A percentile compares a stretch with the other conserved stretches of the same genome.
Conservation (phyloP, 140 eudicot genomes). For the Stevia rebaudiana region DNA sequence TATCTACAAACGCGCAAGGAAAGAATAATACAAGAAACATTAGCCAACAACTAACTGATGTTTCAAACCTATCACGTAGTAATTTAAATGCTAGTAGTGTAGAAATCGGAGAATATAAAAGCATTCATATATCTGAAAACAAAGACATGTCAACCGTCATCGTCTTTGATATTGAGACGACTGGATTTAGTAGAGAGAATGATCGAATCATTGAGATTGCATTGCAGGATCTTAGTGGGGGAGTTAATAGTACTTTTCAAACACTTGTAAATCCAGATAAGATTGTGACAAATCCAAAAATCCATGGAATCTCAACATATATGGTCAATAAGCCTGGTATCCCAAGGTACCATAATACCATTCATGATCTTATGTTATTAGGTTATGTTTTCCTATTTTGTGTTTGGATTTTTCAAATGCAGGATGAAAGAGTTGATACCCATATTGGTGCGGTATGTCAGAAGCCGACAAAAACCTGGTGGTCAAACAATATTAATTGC, state of each 20-base stretch:
- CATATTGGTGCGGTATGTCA: constrained; percentile 50
- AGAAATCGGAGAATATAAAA: constrained; percentile 33
- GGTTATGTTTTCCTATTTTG: constrained; percentile 1
- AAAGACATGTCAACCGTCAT: constrained; percentile 49
- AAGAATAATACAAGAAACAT: constrained; percentile 26
- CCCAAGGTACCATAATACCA: constrained; percentile 81
- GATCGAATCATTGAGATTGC: constrained; percentile 90
- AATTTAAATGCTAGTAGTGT: constrained; percentile 27
- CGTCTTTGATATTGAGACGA: constrained; percentile 78
- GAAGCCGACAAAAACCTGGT: constrained; percentile 75
- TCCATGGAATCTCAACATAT: constrained; percentile 56
- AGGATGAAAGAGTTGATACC: constrained; percentile 97
- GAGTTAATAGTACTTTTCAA: constrained; percentile 77
- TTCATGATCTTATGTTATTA: background rate
- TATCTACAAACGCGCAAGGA: constrained; percentile 47
- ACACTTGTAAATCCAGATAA: constrained; percentile 80
- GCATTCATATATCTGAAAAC: constrained; percentile 34
- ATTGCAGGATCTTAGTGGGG: constrained; percentile 75
- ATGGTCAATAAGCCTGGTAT: constrained; percentile 60
- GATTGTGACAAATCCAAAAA: constrained; percentile 35
- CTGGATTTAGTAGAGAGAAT: constrained; percentile 53
- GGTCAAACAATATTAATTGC: constrained; percentile 60
- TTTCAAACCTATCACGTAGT: constrained; percentile 21
- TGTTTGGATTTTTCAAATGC: constrained; percentile 3
- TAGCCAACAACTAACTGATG: constrained; percentile 37